Evolutionary conservation across 768 basidiomycete species (phyloP).

Genomic region (Suillus brevipes): DNA sequence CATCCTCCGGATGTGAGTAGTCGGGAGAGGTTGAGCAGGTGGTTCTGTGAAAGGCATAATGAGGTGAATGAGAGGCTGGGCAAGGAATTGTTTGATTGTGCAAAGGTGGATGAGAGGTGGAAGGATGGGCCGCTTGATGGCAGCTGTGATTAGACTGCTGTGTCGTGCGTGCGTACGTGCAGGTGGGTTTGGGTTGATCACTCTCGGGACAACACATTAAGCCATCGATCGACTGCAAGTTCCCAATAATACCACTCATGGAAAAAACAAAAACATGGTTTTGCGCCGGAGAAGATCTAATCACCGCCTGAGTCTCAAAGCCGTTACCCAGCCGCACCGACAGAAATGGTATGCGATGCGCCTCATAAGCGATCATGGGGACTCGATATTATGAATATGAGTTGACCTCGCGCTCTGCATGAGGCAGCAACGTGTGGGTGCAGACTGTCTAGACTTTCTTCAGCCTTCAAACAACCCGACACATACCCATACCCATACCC

Average conservation of each 20-base stretch:
- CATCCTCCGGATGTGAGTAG: slow-evolving; percentile 83
- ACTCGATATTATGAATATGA: neutral
- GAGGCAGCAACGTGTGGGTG: neutral
- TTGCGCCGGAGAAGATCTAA: neutral
- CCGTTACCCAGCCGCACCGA: neutral
- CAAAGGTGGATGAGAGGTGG: slow-evolving; percentile 85
- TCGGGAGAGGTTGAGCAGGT: slow-evolving; percentile 65
- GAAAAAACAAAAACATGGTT: neutral
- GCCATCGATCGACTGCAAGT: neutral
- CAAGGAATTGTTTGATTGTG: slow-evolving; percentile 82
- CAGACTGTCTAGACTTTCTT: too few species aligned
- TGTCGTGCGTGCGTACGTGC: neutral
- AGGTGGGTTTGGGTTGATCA: neutral
- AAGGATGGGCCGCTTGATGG: slow-evolving; percentile 87
- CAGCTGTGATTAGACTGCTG: slow-evolving; percentile 69
- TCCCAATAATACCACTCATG: slow-evolving; percentile 2
- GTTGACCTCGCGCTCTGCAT: neutral
- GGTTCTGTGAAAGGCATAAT: slow-evolving; percentile 93
- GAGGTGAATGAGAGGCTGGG: slow-evolving; percentile 87
- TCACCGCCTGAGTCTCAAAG: neutral
- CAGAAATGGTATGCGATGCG: neutral
- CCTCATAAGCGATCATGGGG: too few species aligned
- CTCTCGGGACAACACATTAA: neutral
- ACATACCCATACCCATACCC: too few species aligned
- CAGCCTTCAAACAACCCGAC: neutral